A percentile compares a stretch with the other conserved stretches of the same genome.
Conservation (phyloP, 2,329 filamentous ascomycete genomes). For the Colletotrichum orchidophilum region DNA sequence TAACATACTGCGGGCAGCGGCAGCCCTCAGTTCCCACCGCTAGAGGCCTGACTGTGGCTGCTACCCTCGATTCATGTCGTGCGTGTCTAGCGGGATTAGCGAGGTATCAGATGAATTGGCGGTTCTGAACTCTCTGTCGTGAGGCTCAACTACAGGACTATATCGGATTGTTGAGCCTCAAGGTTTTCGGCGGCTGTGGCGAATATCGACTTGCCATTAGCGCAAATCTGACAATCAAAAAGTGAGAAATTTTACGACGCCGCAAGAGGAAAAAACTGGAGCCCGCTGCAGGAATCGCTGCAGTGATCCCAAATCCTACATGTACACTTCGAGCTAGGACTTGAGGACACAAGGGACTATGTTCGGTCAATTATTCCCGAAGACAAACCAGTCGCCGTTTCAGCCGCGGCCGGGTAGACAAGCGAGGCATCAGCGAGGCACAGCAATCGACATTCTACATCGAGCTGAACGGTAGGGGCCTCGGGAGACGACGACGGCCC, state of each 20-base stretch:
- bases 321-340: neutral
- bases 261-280: neutral
- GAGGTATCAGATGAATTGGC: neutral
- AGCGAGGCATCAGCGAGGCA: neutral
- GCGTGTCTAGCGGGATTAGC: neutral
- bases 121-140: neutral
- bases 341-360: neutral
- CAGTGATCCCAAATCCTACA: neutral
- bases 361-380: conserved; percentile 22
- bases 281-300: neutral
- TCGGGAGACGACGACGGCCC: neutral
- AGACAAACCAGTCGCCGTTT: conserved; percentile 10
- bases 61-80: neutral
- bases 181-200: neutral
- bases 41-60: neutral
- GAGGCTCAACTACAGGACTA: neutral
- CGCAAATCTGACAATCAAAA: neutral
- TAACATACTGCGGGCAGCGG: too few species aligned
- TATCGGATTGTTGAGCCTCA: neutral
- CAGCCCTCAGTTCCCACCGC: neutral
- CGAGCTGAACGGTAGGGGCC: neutral
- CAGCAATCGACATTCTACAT: neutral
- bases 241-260: neutral
- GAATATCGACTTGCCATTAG: neutral
- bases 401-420: conserved; percentile 1